Evolutionary conservation across 345 rosid genomes (phyloP).

Genomic region (Orychophragmus violaceus): DNA sequence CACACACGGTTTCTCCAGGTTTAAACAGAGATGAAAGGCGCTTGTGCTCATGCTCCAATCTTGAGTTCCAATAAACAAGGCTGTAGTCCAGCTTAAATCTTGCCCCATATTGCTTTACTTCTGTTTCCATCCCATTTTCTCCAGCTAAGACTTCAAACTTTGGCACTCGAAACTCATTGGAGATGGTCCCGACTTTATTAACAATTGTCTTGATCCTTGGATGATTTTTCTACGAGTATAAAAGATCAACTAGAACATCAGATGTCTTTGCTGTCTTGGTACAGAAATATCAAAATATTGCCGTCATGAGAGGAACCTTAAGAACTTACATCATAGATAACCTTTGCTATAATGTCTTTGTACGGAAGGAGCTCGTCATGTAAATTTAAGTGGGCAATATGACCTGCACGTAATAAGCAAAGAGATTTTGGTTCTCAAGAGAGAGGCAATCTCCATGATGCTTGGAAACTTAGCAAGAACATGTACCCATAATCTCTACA

Average conservation of each 20-base stretch:
- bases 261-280: background rate
- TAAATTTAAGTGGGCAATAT: constrained; percentile 81
- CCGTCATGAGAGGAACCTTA: constrained; percentile 4
- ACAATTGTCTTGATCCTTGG: constrained; percentile 79
- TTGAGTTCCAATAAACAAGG: constrained; percentile 88
- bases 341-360: constrained; percentile 81
- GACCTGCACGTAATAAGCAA: constrained; percentile 56
- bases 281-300: background rate
- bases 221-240: constrained; percentile 64
- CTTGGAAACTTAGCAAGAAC: background rate
- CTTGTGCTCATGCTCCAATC: constrained; percentile 90
- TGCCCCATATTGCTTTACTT: constrained; percentile 88
- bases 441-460: background rate
- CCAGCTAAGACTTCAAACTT: constrained; percentile 90
- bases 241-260: background rate
- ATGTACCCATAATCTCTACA: background rate
- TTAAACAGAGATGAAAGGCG: constrained; percentile 61
- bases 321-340: constrained; percentile 72
- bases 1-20: constrained; percentile 83
- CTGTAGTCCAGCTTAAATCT: constrained; percentile 82
- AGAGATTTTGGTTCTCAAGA: constrained; percentile 19
- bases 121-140: constrained; percentile 69
- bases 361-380: constrained; percentile 72
- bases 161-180: constrained; percentile 88
- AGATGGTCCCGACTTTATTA: constrained; percentile 74